A percentile compares a stretch with the other conserved stretches of the same genome.
These are phyloP conservation scores for Lactarius psammicola DNA, from an alignment of 768 basidiomycete genomes.

Conservation along the genomic window DNA sequence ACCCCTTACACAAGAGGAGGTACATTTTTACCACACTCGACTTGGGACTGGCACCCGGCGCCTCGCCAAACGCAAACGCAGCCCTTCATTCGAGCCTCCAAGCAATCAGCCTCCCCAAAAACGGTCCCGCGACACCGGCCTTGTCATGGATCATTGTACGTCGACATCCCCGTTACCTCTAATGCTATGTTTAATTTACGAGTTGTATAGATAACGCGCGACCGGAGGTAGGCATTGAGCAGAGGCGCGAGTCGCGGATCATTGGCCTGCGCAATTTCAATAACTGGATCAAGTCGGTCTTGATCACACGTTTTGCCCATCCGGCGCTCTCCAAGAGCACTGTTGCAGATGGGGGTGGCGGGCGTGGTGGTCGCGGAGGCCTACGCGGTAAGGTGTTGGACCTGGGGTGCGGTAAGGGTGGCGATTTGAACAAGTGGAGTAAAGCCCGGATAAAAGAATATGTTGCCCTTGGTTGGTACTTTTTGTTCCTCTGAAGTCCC, in stretches of 20 bases:
- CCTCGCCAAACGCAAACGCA: constrained; percentile 36
- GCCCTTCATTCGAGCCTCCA: constrained; percentile 24
- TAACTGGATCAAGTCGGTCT: constrained; percentile 98
- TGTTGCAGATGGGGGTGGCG: constrained; percentile 28
- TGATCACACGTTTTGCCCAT: constrained; percentile 87
- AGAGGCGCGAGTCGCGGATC: constrained; percentile 87
- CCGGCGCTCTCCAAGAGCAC: constrained; percentile 48
- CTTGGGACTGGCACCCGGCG: constrained; percentile 36
- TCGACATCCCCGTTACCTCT: constrained; percentile 29
- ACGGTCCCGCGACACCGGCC: constrained; percentile 63
- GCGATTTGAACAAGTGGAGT: constrained; percentile 93
- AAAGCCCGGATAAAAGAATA: constrained; percentile 81
- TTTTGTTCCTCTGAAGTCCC: not conserved
- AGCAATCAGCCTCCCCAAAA: constrained; percentile 37
- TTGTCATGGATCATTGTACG: constrained; percentile 78
- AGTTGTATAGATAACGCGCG: constrained; percentile 75
- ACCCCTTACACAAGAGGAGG: constrained; percentile 27
- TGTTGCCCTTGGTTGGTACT: constrained; percentile 70
- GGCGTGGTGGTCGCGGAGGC: constrained; percentile 35
- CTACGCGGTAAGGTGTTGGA: constrained; percentile 80
- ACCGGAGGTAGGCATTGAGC: constrained; percentile 84
- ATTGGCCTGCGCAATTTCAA: constrained; percentile 97
- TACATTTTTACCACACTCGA: constrained; percentile 33
- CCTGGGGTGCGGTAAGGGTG: constrained; percentile 98
- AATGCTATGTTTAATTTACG: not conserved